Evolutionary conservation across 2,329 filamentous ascomycete species (phyloP).

Genomic region (Lachnellula willkommii): DNA sequence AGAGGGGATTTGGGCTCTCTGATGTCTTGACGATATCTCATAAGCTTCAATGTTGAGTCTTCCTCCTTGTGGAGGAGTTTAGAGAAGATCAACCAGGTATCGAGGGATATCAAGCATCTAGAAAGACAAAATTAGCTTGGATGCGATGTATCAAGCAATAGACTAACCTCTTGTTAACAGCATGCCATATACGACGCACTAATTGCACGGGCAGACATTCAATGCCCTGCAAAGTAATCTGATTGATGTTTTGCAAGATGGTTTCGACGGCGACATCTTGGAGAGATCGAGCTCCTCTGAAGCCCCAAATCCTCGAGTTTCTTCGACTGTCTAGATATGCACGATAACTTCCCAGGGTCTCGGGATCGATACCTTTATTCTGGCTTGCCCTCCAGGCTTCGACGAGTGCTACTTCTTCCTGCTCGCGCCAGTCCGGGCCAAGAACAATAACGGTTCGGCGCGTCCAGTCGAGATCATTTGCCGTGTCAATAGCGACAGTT

Average conservation of each 20-base stretch:
- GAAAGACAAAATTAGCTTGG: not conserved
- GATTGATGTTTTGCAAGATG: conserved; percentile 19
- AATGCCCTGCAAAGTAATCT: conserved; percentile 19
- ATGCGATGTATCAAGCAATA: not conserved
- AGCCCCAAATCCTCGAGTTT: conserved; percentile 3
- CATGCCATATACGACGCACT: conserved; percentile 21
- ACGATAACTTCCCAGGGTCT: conserved; percentile 5
- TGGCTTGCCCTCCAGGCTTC: not conserved
- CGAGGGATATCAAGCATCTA: conserved; percentile 24
- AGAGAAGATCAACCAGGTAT: conserved; percentile 28
- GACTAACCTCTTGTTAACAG: conserved; percentile 21
- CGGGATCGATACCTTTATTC: not conserved
- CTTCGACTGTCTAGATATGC: conserved; percentile 7
- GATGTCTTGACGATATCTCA: conserved; percentile 25
- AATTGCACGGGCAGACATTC: conserved; percentile 16
- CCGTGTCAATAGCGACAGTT: conserved; percentile 12
- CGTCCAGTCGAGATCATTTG: conserved; percentile 21
- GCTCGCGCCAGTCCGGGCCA: conserved; percentile 7
- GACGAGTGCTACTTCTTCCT: conserved; percentile 3
- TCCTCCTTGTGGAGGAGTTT: conserved; percentile 18
- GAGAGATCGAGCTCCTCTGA: conserved; percentile 21
- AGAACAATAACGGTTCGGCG: conserved; percentile 5
- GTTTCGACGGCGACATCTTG: conserved; percentile 20
- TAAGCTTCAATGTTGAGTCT: conserved; percentile 13
- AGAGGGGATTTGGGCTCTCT: conserved; percentile 19